These are phyloP conservation scores for Colletotrichum ledebouriae DNA, from an alignment of 2,329 filamentous ascomycete species.

Conservation along the genomic window DNA sequence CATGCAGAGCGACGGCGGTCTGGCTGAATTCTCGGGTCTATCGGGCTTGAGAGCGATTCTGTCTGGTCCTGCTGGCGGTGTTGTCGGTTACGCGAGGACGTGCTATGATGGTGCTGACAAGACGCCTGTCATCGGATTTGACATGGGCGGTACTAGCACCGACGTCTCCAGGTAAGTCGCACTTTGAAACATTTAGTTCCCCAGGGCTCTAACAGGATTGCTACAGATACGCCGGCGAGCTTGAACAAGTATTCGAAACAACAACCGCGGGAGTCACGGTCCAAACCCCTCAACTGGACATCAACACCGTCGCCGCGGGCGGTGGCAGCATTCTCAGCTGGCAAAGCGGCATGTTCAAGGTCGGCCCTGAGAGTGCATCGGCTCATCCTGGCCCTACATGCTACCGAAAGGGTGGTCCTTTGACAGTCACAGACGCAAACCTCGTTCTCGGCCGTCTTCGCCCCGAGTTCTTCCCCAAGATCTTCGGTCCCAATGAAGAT, in stretches of 20 bases:
- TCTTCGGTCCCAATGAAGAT: constrained; percentile 78
- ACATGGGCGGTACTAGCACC: constrained; percentile 78
- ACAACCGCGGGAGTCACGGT: constrained; percentile 81
- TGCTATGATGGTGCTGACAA: constrained; percentile 77
- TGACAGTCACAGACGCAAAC: constrained; percentile 81
- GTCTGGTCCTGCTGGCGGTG: constrained; percentile 83
- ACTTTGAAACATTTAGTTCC: constrained; percentile 31
- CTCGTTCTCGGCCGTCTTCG: constrained; percentile 72
- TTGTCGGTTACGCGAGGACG: constrained; percentile 82
- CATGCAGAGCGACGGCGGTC: constrained; percentile 73
- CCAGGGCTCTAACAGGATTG: background rate
- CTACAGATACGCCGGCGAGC: constrained; percentile 34
- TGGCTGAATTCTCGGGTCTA: constrained; percentile 71
- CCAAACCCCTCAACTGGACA: constrained; percentile 63
- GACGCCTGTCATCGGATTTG: constrained; percentile 81
- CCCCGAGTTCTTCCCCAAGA: constrained; percentile 78
- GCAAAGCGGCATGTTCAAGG: constrained; percentile 79
- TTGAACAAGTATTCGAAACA: constrained; percentile 73
- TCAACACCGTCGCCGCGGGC: constrained; percentile 80
- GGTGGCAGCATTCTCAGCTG: constrained; percentile 78
- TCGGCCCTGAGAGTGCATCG: constrained; percentile 78
- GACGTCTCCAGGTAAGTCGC: constrained; percentile 77
- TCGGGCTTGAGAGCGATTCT: constrained; percentile 78
- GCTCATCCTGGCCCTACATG: constrained; percentile 80
- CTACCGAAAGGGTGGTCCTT: constrained; percentile 77